Conservation (phyloP, 495 filamentous ascomycete species). For the Glarea lozoyensis region DNA sequence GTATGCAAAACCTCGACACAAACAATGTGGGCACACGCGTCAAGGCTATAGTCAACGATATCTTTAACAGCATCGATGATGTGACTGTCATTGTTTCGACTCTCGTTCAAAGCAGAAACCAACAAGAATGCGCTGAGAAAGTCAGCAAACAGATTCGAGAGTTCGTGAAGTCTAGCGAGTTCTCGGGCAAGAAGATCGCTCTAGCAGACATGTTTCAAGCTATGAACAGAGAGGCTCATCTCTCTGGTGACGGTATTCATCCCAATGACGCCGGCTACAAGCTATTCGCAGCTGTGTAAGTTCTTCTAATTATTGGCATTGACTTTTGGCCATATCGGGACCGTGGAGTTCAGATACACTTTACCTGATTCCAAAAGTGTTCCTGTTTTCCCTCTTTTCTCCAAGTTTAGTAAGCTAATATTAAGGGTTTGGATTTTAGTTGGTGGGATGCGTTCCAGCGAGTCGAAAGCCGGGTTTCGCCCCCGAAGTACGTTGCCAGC, state of each 20-base stretch:
- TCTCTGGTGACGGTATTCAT: conserved; percentile 2
- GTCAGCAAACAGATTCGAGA: background rate
- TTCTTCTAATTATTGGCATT: too few species aligned
- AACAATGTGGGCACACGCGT: conserved; percentile 23
- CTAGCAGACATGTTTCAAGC: background rate
- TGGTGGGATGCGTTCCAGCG: too few species aligned
- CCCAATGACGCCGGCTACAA: conserved; percentile 4
- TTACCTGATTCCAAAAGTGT: too few species aligned
- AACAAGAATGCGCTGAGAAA: background rate
- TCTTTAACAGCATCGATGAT: conserved; percentile 26
- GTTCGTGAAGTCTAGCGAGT: background rate
- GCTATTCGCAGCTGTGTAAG: too few species aligned
- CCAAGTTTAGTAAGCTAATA: too few species aligned
- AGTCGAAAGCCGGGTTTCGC: too few species aligned
- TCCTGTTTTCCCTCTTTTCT: too few species aligned
- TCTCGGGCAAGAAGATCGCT: conserved; percentile 1
- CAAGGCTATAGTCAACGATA: conserved; percentile 21
- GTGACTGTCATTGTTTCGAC: conserved; percentile 33
- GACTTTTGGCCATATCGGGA: too few species aligned
- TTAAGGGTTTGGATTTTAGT: too few species aligned
- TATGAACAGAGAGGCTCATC: background rate
- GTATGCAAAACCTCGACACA: conserved; percentile 26
- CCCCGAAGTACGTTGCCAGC: too few species aligned
- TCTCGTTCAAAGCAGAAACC: conserved; percentile 21
- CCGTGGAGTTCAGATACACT: too few species aligned